Percentiles rank a stretch among this genome's conserved stretches.
Conservation (phyloP, 2,329 filamentous ascomycete species). For the Pseudocercospora fijiensis region DNA sequence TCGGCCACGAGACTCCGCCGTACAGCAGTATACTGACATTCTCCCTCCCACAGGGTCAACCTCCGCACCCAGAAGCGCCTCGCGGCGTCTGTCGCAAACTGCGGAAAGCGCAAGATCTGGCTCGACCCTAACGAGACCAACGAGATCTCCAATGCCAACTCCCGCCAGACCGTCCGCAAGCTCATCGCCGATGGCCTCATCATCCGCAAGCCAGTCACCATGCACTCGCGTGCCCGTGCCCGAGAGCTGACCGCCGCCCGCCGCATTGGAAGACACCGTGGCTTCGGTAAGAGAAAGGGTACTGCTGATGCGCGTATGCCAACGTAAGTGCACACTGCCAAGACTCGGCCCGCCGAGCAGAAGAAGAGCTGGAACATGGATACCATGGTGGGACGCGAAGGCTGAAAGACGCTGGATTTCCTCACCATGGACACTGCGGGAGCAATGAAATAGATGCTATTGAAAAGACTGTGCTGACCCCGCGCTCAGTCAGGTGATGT, state of each 20-base stretch:
- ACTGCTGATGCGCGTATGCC: constrained; percentile 99
- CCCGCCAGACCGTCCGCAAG: constrained; percentile 99
- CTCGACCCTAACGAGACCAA: constrained; percentile 98
- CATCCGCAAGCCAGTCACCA: constrained; percentile 99
- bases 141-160: constrained; percentile 99
- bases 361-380: constrained; percentile 1
- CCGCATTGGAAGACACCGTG: constrained; percentile 94
- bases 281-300: constrained; percentile 99
- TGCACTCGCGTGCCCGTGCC: constrained; percentile 97
- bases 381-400: constrained; percentile 8
- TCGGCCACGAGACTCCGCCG: constrained; percentile 4
- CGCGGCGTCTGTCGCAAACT: constrained; percentile 96
- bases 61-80: constrained; percentile 99
- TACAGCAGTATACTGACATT: constrained; percentile 27
- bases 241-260: constrained; percentile 92
- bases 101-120: constrained; percentile 99
- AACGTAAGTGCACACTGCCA: constrained; percentile 61
- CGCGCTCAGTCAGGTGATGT: constrained; percentile 79
- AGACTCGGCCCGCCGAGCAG: constrained; percentile 3
- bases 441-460: constrained; percentile 8
- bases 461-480: constrained; percentile 31
- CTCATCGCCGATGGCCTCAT: constrained; percentile 99
- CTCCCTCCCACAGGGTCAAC: constrained; percentile 76
- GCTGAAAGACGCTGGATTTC: constrained; percentile 12
- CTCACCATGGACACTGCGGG: constrained; percentile 7